These are phyloP conservation scores for Chaetomiaceae sp. DNA, from an alignment of 2,329 filamentous ascomycete species.

Conservation along the genomic window DNA sequence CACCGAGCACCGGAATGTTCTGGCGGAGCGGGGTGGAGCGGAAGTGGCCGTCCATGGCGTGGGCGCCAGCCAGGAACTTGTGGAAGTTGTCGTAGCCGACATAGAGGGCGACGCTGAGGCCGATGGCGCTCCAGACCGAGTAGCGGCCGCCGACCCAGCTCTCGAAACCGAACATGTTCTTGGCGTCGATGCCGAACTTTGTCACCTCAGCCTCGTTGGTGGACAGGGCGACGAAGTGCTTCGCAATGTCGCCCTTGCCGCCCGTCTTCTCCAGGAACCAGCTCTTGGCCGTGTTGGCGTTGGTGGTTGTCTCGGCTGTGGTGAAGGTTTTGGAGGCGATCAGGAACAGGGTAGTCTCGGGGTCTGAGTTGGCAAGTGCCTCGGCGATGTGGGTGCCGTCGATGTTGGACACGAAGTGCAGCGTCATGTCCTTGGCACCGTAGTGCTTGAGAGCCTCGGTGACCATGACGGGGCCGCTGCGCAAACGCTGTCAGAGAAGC, in stretches of 20 bases:
- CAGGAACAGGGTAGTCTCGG: conserved; percentile 97
- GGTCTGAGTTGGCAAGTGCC: conserved; percentile 79
- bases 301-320: conserved; percentile 93
- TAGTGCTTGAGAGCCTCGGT: conserved; percentile 96
- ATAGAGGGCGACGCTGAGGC: conserved; percentile 87
- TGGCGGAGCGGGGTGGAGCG: conserved; percentile 79
- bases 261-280: conserved; percentile 87
- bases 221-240: conserved; percentile 97
- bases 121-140: conserved; percentile 98
- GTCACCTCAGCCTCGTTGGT: conserved; percentile 93
- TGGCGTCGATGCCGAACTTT: conserved; percentile 97
- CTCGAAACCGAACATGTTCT: conserved; percentile 99
- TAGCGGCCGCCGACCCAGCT: conserved; percentile 98
- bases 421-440: conserved; percentile 73
- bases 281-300: conserved; percentile 91
- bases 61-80: conserved; percentile 87
- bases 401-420: conserved; percentile 99
- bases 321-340: conserved; percentile 99
- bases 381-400: conserved; percentile 97
- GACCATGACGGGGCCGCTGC: conserved; percentile 94
- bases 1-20: conserved; percentile 90
- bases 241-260: conserved; percentile 81
- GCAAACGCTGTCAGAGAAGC: not conserved
- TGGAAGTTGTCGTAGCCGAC: conserved; percentile 97
- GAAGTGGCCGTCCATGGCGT: conserved; percentile 99